A percentile compares a stretch with the other conserved stretches of the same genome.
Conservation (phyloP, 306 rosid species). For the Acacia melanoxylon region DNA sequence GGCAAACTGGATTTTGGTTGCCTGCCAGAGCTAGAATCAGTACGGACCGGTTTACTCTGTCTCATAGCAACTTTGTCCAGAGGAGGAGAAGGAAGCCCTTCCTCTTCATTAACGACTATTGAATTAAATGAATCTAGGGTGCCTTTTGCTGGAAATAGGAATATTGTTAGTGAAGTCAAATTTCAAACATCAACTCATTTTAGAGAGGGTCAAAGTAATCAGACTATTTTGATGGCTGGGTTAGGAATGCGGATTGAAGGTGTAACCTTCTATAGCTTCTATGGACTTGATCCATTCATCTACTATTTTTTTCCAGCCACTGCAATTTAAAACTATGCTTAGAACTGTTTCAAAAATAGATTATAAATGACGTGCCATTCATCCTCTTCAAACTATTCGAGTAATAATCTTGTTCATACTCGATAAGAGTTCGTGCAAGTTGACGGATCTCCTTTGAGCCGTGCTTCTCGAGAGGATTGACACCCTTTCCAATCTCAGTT, state of each 20-base stretch:
- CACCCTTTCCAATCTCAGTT: constrained; percentile 92
- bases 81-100: no score
- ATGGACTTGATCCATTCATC: constrained; percentile 76
- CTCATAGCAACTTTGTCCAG: constrained; percentile 34
- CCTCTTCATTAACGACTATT: constrained; percentile 42
- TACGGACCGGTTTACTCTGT: constrained; percentile 46
- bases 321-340: constrained; percentile 37
- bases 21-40: constrained; percentile 49
- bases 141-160: no score
- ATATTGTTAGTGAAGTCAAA: no score
- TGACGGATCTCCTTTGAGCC: constrained; percentile 55
- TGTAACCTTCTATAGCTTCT: no score
- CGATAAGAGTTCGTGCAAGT: constrained; percentile 65
- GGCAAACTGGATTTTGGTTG: constrained; percentile 47
- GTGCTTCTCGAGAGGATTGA: constrained; percentile 66
- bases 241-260: no score
- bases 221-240: no score
- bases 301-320: constrained; percentile 77
- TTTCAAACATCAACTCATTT: no score
- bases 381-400: neutral
- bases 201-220: no score
- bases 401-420: constrained; percentile 43
- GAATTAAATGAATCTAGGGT: constrained; percentile 58
- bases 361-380: neutral
- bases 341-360: neutral